These are phyloP conservation scores for Globisporangium megalacanthum DNA, from an alignment of 352 stramenopile species.

Conservation along the genomic window DNA sequence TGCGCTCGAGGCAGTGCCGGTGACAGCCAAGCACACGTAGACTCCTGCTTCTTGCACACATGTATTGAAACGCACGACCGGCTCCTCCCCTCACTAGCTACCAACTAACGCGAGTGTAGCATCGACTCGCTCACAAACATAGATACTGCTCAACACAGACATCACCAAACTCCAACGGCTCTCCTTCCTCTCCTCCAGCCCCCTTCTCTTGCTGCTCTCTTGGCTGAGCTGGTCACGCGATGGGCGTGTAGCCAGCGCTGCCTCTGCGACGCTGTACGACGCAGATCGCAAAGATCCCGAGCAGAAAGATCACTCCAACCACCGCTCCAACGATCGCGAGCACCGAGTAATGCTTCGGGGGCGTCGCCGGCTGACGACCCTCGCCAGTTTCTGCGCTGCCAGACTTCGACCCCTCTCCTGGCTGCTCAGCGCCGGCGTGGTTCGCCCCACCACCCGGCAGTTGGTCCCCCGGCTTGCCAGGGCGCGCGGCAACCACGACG, in stretches of 20 bases:
- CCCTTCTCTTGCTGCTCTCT: not conserved
- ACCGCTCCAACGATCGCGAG: conserved; percentile 42
- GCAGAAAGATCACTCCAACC: conserved; percentile 33
- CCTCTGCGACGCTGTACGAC: conserved; percentile 29
- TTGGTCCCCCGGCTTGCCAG: conserved; percentile 12
- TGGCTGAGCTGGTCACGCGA: conserved; percentile 16
- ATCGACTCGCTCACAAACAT: not conserved
- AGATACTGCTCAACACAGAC: not conserved
- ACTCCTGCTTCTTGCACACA: not conserved
- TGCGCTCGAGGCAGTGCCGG: conserved; percentile 1
- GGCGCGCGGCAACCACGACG: conserved; percentile 25
- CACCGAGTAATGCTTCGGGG: conserved; percentile 17
- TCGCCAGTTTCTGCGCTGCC: not conserved
- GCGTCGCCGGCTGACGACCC: conserved; percentile 4
- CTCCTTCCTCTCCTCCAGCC: not conserved
- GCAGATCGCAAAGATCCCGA: conserved; percentile 29
- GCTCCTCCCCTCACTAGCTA: not conserved
- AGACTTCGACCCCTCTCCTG: not conserved
- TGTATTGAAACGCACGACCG: not conserved
- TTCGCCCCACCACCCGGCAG: conserved; percentile 6
- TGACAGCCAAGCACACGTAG: not conserved
- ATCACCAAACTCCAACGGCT: not conserved
- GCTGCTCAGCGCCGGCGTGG: not conserved
- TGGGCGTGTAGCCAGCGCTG: conserved; percentile 36
- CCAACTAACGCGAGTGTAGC: not conserved